These are phyloP conservation scores for Pyrus betulifolia DNA, from an alignment of 306 rosid species.

Conservation along the genomic window DNA sequence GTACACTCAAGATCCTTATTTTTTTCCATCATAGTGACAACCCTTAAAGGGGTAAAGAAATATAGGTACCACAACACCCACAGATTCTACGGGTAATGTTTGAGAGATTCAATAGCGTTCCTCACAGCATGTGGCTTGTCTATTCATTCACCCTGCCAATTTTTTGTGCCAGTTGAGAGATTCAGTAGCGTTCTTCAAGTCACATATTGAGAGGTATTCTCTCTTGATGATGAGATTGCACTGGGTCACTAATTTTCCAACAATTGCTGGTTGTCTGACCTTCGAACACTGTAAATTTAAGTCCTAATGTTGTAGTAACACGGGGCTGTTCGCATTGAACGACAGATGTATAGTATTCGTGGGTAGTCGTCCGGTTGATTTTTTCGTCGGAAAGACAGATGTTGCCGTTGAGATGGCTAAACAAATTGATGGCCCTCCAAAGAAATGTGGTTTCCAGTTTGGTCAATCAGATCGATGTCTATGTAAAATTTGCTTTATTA, in stretches of 20 bases:
- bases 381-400: no score
- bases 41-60: conserved; percentile 23
- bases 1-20: conserved; percentile 35
- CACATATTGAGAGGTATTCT: no score
- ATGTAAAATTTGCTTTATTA: not conserved
- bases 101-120: conserved; percentile 12
- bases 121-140: conserved; percentile 2
- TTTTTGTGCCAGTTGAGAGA: not conserved
- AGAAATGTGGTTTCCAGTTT: not conserved
- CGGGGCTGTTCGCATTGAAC: not conserved
- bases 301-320: not conserved
- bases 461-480: not conserved
- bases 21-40: conserved; percentile 18
- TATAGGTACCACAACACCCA: conserved; percentile 1
- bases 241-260: not conserved
- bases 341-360: not conserved
- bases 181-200: not conserved
- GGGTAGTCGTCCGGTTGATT: not conserved
- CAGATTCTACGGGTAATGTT: not conserved
- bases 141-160: not conserved
- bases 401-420: not conserved
- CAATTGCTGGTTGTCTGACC: not conserved
- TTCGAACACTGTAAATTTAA: not conserved
- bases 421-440: not conserved
- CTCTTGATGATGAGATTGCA: not conserved